Evolutionary conservation across 768 basidiomycete species (phyloP), one percentile per base, ranked within the genome.

Genomic region (Pleurotus sapidus): DNA sequence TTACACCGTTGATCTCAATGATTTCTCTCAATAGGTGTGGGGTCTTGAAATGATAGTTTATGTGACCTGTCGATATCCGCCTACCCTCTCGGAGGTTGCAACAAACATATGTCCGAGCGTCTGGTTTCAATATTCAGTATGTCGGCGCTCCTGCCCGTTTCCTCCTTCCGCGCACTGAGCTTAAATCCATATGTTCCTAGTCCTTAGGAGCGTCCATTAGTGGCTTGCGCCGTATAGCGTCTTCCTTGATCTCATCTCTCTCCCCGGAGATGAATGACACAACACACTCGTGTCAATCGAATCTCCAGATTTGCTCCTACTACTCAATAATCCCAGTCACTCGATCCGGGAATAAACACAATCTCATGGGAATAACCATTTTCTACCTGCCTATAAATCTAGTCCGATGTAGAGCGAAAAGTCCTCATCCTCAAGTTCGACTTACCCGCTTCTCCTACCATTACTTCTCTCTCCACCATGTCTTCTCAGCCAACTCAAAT

Each of bases 401-500:
- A 39, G 17, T 11, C 4, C 25, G 17, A 17, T 17, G 49, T 18
- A 14, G 37, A 42, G 51, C 12, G n/a, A 54, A 38, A 42, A 24
- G 9, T 39, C 11, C 30, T 34, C 30, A 34, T 34, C 30, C 30
- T 9, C 30, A 34, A 34, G 30, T 34, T 34, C 8, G 9, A 34
- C 30, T 18, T 40, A 34, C 34, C 17, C 23, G 37, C 49, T 34
- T 37, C 49, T 34, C 49, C 30, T 17, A 17, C 51, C 12, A 39
- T 4, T 54, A 18, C 46, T 24, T 20, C 7, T 5, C 46, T 25
- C 37, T 53, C 6, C 55, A 15, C 15, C 5, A 56, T 46, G 43
- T 27, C 43, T 27, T 47, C 46, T 11, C 9, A 18, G 12, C 55
- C 42, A 17, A 46, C 46, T 15, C 74, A 77, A 56, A 81, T 84